phyloP scores from a whole-genome alignment of 169 alveolate genomes.

The Plasmodium malariae region DNA sequence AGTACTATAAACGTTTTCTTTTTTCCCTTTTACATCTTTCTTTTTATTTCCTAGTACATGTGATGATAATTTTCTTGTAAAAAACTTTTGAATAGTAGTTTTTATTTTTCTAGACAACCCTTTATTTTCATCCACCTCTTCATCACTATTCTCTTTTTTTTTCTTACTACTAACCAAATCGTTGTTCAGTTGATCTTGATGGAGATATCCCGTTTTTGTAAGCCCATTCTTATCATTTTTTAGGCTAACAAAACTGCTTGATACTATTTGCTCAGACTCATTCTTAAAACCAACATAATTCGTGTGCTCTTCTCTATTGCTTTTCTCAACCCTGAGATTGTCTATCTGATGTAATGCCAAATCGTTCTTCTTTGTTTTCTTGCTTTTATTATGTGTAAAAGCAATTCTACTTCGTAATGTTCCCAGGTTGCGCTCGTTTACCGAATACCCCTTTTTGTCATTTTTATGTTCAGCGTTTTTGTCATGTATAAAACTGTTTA shows the following conservation, averaged over 20 bases:
- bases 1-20: background rate
- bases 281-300: conserved; percentile 20
- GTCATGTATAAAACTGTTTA: no score
- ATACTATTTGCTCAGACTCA: conserved; percentile 15
- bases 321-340: background rate
- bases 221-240: background rate
- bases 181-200: no score
- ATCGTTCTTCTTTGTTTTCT: background rate
- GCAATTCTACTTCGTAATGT: conserved; percentile 1
- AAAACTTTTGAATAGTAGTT: conserved; percentile 53
- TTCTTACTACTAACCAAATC: conserved; percentile 14
- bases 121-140: background rate
- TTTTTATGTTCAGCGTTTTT: background rate
- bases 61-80: conserved; percentile 51
- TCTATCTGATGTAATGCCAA: background rate
- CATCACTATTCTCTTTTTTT: background rate
- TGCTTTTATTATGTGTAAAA: no score
- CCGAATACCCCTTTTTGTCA: background rate
- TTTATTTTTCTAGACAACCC: conserved; percentile 61
- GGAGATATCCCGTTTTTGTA: background rate
- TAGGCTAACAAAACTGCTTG: background rate
- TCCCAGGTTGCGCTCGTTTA: background rate
- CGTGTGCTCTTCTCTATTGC: background rate
- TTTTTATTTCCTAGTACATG: conserved; percentile 7
- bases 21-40: background rate